phyloP scores from a whole-genome alignment of 768 basidiomycete species.

The Lentinula sp. region DNA sequence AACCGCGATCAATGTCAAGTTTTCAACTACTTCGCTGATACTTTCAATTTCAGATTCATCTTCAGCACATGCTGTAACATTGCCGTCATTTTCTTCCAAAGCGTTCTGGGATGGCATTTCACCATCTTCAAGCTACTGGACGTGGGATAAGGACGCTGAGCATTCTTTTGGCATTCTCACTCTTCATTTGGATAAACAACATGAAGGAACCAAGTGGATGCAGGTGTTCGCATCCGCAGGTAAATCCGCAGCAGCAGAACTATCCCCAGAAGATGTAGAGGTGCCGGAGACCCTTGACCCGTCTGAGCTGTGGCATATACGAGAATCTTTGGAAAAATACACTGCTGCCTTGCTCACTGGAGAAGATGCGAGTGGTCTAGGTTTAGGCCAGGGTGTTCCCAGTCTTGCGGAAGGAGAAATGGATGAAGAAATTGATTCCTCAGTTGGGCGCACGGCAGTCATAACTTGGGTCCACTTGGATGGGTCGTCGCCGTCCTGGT shows the following conservation, averaged over 20 bases:
- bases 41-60: slow-evolving; percentile 45
- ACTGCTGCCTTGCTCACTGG: slow-evolving; percentile 57
- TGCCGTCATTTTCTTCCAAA: slow-evolving; percentile 58
- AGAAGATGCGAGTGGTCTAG: slow-evolving; percentile 56
- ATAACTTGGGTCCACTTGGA: slow-evolving; percentile 63
- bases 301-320: slow-evolving; percentile 70
- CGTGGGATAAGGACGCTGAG: slow-evolving; percentile 78
- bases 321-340: slow-evolving; percentile 83
- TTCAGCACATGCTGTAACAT: slow-evolving; percentile 23
- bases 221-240: slow-evolving; percentile 68
- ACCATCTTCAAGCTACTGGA: slow-evolving; percentile 83
- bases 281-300: slow-evolving; percentile 89
- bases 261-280: slow-evolving; percentile 44
- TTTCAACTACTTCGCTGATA: slow-evolving; percentile 61
- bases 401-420: slow-evolving; percentile 84
- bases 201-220: slow-evolving; percentile 81
- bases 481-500: slow-evolving; percentile 42
- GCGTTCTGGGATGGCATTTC: slow-evolving; percentile 77
- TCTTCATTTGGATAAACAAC: slow-evolving; percentile 81
- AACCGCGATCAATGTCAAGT: slow-evolving; percentile 57
- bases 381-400: slow-evolving; percentile 64
- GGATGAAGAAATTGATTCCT: slow-evolving; percentile 83
- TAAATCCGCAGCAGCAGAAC: slow-evolving; percentile 19
- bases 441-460: slow-evolving; percentile 58
- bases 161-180: slow-evolving; percentile 66